Percentiles rank a stretch among this genome's conserved stretches.
Evolutionary conservation across 352 stramenopile genomes (phyloP).

Genomic region (Plasmopara halstedii): DNA sequence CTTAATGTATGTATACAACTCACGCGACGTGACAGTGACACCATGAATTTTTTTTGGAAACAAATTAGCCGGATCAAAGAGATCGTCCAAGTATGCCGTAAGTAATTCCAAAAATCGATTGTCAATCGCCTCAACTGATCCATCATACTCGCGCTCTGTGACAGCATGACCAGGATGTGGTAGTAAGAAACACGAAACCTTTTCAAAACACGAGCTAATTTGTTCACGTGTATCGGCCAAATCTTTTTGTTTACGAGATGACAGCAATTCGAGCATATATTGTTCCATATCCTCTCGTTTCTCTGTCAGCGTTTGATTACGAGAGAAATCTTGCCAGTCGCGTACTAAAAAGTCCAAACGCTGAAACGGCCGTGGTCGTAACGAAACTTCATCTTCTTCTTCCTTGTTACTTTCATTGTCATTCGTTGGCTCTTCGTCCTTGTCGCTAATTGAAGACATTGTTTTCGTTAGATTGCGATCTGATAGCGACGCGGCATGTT

Average conservation of each 20-base stretch:
- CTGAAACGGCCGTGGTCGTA: slow-evolving; percentile 90
- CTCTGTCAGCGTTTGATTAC: slow-evolving; percentile 81
- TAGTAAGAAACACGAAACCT: slow-evolving; percentile 92
- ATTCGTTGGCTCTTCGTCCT: slow-evolving; percentile 22
- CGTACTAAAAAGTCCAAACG: slow-evolving; percentile 97
- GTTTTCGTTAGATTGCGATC: slow-evolving; percentile 31
- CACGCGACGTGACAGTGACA: slow-evolving; percentile 86
- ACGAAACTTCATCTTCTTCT: slow-evolving; percentile 20
- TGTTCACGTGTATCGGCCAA: slow-evolving; percentile 91
- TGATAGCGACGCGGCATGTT: slow-evolving; percentile 17
- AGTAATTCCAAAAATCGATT: slow-evolving; percentile 91
- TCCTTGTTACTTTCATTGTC: slow-evolving; percentile 17
- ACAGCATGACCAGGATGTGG: slow-evolving; percentile 95
- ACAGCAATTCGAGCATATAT: slow-evolving; percentile 92
- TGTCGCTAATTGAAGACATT: slow-evolving; percentile 26
- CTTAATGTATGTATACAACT: slow-evolving; percentile 95
- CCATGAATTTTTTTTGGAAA: slow-evolving; percentile 94
- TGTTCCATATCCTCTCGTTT: slow-evolving; percentile 91
- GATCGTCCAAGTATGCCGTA: slow-evolving; percentile 90
- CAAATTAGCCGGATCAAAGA: slow-evolving; percentile 89
- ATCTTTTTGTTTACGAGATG: slow-evolving; percentile 91
- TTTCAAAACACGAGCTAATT: slow-evolving; percentile 96
- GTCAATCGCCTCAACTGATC: slow-evolving; percentile 92
- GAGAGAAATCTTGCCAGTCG: slow-evolving; percentile 97
- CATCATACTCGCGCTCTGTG: slow-evolving; percentile 96